Evolutionary conservation across 805 yeast genomes (phyloP), one percentile per base, ranked within the genome.

Genomic region (Diddensiella transvaalensis): DNA sequence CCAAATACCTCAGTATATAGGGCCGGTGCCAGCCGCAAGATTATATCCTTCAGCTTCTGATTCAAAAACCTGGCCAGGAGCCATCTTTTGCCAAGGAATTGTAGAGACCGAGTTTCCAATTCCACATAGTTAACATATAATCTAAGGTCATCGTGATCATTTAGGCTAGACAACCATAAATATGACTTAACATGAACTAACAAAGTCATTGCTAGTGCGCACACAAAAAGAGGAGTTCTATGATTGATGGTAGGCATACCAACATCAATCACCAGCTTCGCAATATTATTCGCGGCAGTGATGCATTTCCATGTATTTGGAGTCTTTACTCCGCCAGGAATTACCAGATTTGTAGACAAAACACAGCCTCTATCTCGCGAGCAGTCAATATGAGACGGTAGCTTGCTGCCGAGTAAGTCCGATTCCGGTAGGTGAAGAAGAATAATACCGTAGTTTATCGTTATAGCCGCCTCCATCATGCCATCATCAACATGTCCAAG

Each of bases 381-480:
- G 32, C 32, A 26, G 32, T 26, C 32, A 26, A 26, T 26, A 26
- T 26, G 32, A 13, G 32, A 26, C 32, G 32, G 32, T 8, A 26
- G 11, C 32, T 26, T 13, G 32, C 13, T 26, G 8, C 32, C 32
- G 13, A 26, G 22, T 3, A 50, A 26, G 15, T 44, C 22, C 2
- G 53, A 47, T 2, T 29, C 21, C 3, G 51, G 48, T n/a, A 42
- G 32, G 30, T 50, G 53, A 4, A 50, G 41, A 8, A 48, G 29
- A 5, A 50, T 50, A 11, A 44, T 21, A 5, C 48, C 48, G 22
- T 37, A 48, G 38, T 47, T 33, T 13, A 49, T 21, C 13, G 43
- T 35, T 29, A 48, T 38, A 3, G 29, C 24, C 4, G 53, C 36
- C 40, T 49, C 49, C 10, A 48, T 38, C 17, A 50, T 37, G n/a